Evolutionary conservation across 73 alveolate species (phyloP).

Genomic region (Stentor roeselii): DNA sequence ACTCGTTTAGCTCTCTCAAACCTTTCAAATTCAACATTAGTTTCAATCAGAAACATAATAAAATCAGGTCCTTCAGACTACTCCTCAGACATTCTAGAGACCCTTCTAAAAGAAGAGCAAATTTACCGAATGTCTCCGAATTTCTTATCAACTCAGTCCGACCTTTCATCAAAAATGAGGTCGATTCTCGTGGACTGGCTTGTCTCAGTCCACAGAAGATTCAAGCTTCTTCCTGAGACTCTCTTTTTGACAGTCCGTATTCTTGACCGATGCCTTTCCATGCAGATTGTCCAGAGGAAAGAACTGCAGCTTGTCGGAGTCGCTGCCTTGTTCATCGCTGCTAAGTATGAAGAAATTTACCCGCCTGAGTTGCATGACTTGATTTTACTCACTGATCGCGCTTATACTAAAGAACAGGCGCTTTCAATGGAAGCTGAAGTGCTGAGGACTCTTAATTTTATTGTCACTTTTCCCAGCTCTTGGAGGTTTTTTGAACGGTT

Average conservation of each 20-base stretch:
- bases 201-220: slow-evolving; percentile 82
- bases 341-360: slow-evolving; percentile 83
- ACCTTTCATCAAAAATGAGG: slow-evolving; percentile 63
- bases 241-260: slow-evolving; percentile 76
- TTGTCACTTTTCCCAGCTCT: slow-evolving; percentile 60
- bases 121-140: slow-evolving; percentile 22
- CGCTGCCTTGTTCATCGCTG: slow-evolving; percentile 69
- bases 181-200: slow-evolving; percentile 84
- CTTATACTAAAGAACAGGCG: slow-evolving; percentile 63
- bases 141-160: slow-evolving; percentile 31
- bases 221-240: slow-evolving; percentile 91
- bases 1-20: neutral
- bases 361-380: slow-evolving; percentile 83
- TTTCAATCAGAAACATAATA: neutral
- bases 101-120: slow-evolving; percentile 44
- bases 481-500: slow-evolving; percentile 55
- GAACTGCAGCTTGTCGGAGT: slow-evolving; percentile 75
- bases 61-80: slow-evolving; percentile 36
- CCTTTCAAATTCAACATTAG: neutral
- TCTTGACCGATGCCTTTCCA: slow-evolving; percentile 80
- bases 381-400: slow-evolving; percentile 61
- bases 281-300: slow-evolving; percentile 43
- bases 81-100: slow-evolving; percentile 33
- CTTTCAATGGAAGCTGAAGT: slow-evolving; percentile 61
- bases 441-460: slow-evolving; percentile 56